phyloP scores from a whole-genome alignment of 495 filamentous ascomycete species.

The Viridothelium virens region DNA sequence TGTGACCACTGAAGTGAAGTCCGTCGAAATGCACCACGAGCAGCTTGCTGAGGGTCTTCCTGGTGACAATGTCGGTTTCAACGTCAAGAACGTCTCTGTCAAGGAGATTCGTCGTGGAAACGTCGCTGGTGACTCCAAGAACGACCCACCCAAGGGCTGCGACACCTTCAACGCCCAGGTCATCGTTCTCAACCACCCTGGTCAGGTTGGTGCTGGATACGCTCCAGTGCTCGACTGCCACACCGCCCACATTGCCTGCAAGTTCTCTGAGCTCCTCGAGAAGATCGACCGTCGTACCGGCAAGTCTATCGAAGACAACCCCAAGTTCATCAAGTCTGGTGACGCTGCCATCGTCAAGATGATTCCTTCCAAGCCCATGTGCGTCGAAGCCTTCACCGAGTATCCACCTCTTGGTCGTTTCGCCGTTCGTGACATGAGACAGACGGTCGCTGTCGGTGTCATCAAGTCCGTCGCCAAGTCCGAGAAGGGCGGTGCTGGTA shows the following conservation, averaged over 20 bases:
- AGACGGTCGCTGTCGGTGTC: slow-evolving; percentile 97
- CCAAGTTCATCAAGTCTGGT: slow-evolving; percentile 99
- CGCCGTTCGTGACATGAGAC: slow-evolving; percentile 31
- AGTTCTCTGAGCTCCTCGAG: slow-evolving; percentile 96
- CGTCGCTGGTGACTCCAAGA: slow-evolving; percentile 99
- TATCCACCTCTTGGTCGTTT: slow-evolving; percentile 97
- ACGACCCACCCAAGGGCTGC: slow-evolving; percentile 82
- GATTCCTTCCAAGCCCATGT: slow-evolving; percentile 99
- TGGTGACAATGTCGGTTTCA: slow-evolving; percentile 99
- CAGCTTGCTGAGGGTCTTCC: slow-evolving; percentile 93
- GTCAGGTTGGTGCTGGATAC: slow-evolving; percentile 98
- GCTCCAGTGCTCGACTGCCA: slow-evolving; percentile 98
- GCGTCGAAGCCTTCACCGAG: slow-evolving; percentile 98
- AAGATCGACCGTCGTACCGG: slow-evolving; percentile 99
- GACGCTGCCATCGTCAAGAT: slow-evolving; percentile 99
- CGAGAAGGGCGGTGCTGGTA: slow-evolving; percentile 54
- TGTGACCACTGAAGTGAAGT: slow-evolving; percentile 99
- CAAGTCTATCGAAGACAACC: slow-evolving; percentile 81
- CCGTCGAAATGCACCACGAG: slow-evolving; percentile 99
- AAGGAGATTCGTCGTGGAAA: slow-evolving; percentile 99
- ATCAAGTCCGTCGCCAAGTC: slow-evolving; percentile 77
- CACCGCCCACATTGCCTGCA: slow-evolving; percentile 99
- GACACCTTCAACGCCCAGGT: slow-evolving; percentile 99
- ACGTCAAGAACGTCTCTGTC: slow-evolving; percentile 99
- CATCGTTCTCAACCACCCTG: slow-evolving; percentile 99